phyloP scores from a whole-genome alignment of 208 protist species.

The Trypanosomatidae sp. region DNA sequence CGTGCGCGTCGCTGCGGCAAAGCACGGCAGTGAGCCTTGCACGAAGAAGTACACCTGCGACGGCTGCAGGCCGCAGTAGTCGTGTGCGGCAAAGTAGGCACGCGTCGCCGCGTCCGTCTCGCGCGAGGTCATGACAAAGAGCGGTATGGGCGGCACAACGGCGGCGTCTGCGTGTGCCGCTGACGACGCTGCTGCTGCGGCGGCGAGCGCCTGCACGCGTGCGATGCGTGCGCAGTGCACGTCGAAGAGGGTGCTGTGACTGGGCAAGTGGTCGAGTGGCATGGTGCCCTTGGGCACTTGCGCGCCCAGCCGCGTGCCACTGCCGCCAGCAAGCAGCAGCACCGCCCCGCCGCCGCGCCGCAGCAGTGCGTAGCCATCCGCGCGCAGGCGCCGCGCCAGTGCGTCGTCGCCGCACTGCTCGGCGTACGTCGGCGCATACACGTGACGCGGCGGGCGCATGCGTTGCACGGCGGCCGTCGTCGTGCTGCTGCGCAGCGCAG shows the following conservation, averaged over 20 bases:
- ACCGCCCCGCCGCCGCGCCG: too few species aligned
- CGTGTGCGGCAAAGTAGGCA: constrained; percentile 86
- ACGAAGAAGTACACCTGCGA: constrained; percentile 92
- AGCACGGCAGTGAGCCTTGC: constrained; percentile 88
- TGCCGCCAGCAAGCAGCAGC: constrained; percentile 96
- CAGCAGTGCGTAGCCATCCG: too few species aligned
- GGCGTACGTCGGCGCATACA: too few species aligned
- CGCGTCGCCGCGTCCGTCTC: constrained; percentile 88
- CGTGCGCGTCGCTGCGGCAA: constrained; percentile 85
- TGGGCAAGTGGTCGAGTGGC: constrained; percentile 37
- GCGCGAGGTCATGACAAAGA: constrained; percentile 96
- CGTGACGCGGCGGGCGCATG: too few species aligned
- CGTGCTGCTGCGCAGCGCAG: too few species aligned
- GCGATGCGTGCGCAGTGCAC: constrained; percentile 92
- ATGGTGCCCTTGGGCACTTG: constrained; percentile 93
- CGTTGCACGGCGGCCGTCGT: too few species aligned
- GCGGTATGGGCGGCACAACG: constrained; percentile 13
- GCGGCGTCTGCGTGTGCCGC: background rate
- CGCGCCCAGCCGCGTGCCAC: constrained; percentile 96
- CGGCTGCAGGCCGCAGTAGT: constrained; percentile 90
- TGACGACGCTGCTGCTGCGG: background rate
- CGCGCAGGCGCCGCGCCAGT: too few species aligned
- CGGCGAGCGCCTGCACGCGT: constrained; percentile 69
- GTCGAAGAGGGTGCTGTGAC: constrained; percentile 89
- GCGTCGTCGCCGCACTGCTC: too few species aligned